Evolutionary conservation across 257 asterid species (phyloP), one percentile per base, ranked within the genome.

Genomic region (Scutellaria galericulata): DNA sequence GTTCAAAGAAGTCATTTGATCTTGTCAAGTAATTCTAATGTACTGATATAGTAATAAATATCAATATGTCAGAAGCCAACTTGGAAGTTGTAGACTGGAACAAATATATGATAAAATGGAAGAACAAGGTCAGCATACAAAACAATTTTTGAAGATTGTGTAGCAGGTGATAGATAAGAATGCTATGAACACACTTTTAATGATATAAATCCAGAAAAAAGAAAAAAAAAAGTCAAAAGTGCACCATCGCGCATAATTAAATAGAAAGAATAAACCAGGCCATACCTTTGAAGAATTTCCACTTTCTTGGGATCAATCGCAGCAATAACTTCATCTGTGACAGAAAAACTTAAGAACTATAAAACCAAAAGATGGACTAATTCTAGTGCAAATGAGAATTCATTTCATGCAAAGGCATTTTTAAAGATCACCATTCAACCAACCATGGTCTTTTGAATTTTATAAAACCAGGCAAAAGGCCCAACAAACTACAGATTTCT

Each of bases 231-330:
- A 57, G 65, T 44, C 15, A 31, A 24, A 60, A 64, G 65, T 44
- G 37, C 60, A 54, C 24, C 54, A 61, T 27, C n/a, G 40, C 51
- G 44, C 56, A 65, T 22, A 71, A 46, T 51, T 47, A 58, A 63
- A 68, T 10, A 53, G 39, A 39, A 63, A 52, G 22, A 60, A 52
- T 55, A 70, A 8, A 62, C 48, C 57, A 74, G 73, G 74, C 47
- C 68, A 68, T 79, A 94, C 99, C 99, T 87, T 73, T 88, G 93
- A 77, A 94, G 96, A 77, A 91, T 91, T 77, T 94, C 96, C 72
- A 90, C 96, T 68, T 89, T 94, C 71, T 87, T 86, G 66, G 97
- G 97, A 88, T 94, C 97, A 78, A 94, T 86, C 47, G 92, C 93
- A 77, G 95, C 88, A 75, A 91, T 86, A 48, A 94, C 92, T 72